Evolutionary conservation across 2,329 filamentous ascomycete species (phyloP).

Genomic region (Calcarisporium arbuscula): DNA sequence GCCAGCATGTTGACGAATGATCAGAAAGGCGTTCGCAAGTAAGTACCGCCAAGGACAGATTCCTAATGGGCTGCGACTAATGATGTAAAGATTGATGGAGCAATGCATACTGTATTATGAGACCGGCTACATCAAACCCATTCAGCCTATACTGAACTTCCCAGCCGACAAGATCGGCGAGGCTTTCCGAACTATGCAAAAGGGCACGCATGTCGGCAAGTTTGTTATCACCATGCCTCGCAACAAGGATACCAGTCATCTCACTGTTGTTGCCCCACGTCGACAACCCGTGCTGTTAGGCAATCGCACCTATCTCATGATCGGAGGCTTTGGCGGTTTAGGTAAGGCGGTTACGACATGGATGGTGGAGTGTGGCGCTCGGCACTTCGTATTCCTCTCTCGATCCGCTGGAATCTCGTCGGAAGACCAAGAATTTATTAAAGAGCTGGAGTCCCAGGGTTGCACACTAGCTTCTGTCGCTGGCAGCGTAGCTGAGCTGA

Average conservation of each 20-base stretch:
- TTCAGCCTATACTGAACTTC: constrained; percentile 15
- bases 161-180: constrained; percentile 20
- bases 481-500: constrained; percentile 4
- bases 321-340: constrained; percentile 19
- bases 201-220: constrained; percentile 30
- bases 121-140: constrained; percentile 8
- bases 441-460: constrained; percentile 6
- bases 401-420: constrained; percentile 5
- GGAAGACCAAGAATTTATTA: constrained; percentile 3
- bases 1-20: constrained; percentile 2
- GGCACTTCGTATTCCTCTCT: constrained; percentile 8
- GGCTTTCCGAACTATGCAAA: constrained; percentile 33
- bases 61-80: too few relatives aligned
- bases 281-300: background rate
- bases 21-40: too few relatives aligned
- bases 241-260: background rate
- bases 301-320: constrained; percentile 13
- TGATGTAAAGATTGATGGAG: background rate
- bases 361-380: constrained; percentile 15
- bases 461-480: constrained; percentile 1
- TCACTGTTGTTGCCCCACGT: background rate
- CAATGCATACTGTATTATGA: background rate
- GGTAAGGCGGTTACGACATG: constrained; percentile 15
- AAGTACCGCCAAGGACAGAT: too few relatives aligned
- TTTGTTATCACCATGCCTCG: constrained; percentile 3